Conservation (phyloP, 1,284 basidiomycete species). For the Ustilago tritici region DNA sequence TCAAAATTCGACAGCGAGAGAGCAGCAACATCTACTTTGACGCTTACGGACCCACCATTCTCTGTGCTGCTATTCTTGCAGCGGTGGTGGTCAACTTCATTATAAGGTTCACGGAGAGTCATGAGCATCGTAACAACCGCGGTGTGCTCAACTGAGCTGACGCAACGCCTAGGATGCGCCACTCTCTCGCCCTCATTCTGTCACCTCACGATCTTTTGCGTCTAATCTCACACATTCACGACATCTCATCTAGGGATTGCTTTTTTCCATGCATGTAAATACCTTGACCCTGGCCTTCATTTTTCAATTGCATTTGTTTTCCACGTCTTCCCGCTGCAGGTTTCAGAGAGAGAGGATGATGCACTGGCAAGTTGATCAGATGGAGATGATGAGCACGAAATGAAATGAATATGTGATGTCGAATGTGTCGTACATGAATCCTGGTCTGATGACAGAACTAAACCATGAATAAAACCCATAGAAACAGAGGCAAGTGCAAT, state of each 20-base stretch:
- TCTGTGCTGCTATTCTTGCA: slow-evolving; percentile 59
- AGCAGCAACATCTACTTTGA: slow-evolving; percentile 68
- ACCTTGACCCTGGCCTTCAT: background rate
- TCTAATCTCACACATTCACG: background rate
- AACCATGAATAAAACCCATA: background rate
- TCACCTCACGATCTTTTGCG: background rate
- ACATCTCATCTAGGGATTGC: background rate
- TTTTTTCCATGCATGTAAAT: background rate
- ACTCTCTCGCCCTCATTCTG: background rate
- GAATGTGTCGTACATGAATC: background rate
- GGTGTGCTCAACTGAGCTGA: slow-evolving; percentile 56
- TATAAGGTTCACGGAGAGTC: slow-evolving; percentile 57
- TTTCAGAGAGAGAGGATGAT: background rate
- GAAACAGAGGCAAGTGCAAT: background rate
- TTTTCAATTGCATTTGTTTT: background rate
- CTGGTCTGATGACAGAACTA: background rate
- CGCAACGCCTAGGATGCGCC: slow-evolving; percentile 4
- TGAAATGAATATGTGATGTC: slow-evolving; percentile 4
- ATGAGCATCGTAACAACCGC: slow-evolving; percentile 38
- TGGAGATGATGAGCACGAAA: background rate
- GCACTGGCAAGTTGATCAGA: background rate
- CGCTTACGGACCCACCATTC: slow-evolving; percentile 62
- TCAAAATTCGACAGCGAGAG: slow-evolving; percentile 74
- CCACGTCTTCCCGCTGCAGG: background rate
- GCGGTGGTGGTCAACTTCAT: slow-evolving; percentile 66